Evolutionary conservation across 2,329 filamentous ascomycete species (phyloP).

Genomic region (Aspergillus phoenicis): DNA sequence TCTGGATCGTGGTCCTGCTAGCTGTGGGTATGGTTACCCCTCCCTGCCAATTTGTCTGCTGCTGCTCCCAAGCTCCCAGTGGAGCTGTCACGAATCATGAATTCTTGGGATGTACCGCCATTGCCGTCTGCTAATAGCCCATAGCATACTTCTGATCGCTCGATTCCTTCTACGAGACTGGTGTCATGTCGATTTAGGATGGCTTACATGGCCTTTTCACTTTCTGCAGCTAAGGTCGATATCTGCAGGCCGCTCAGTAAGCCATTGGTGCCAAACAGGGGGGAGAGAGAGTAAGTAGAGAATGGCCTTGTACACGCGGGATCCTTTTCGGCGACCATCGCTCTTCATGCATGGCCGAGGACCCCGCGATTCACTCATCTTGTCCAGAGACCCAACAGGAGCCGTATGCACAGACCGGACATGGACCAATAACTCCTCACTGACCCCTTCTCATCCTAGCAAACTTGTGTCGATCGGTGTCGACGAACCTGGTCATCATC

Average conservation of each 20-base stretch:
- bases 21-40: neutral
- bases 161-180: too few relatives aligned
- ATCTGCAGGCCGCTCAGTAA: neutral
- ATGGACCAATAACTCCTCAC: neutral
- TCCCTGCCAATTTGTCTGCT: neutral
- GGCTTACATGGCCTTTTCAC: neutral
- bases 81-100: too few relatives aligned
- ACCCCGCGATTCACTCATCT: too few relatives aligned
- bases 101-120: too few relatives aligned
- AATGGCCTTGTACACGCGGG: slow-evolving; percentile 1
- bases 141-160: too few relatives aligned
- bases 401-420: slow-evolving; percentile 5
- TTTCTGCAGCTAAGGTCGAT: neutral
- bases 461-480: neutral
- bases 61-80: too few relatives aligned
- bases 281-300: neutral
- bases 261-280: neutral
- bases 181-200: too few relatives aligned
- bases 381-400: neutral
- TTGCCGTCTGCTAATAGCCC: too few relatives aligned
- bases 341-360: neutral
- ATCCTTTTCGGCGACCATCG: slow-evolving; percentile 4
- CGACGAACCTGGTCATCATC: neutral
- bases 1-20: neutral
- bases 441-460: neutral